Base-by-base conservation (phyloP, 75 land plant species). In the Isoetes taiwanensis region DNA sequence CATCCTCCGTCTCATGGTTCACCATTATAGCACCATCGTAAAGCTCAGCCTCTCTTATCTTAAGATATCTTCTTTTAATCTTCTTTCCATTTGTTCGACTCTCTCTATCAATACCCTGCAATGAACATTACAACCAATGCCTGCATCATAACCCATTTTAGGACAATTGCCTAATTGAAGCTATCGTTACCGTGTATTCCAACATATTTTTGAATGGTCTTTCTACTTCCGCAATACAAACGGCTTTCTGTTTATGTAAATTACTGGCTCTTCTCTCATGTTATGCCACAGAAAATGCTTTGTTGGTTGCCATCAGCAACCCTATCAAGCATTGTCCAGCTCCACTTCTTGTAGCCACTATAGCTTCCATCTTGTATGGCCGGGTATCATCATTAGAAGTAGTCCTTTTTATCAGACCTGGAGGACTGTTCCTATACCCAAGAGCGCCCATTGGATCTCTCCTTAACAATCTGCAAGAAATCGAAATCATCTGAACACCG, bases 401-500 rank as follows among this genome's bases (percentile, higher is more conserved):
- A 34, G 56, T 62, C 42, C 63, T 63, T 60, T 74, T 81, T 58
- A 64, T 75, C 31, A 75, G 14, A 32, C 78, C 80, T 46, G 79
- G 64, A 56, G 79, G 66, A 42, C 43, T 37, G 39, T 26, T 75
- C 25, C 76, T 64, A 73, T 81, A 91, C 21, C 85, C 85, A 28
- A 91, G 77, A 1, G 97, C 95, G 34, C 97, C 85, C 97, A 91
- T 91, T 55, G 97, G 95, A 64, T 91, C 85, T 59, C 97, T 74
- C 54, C 97, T 76, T 14, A 91, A 71, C 77, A 91, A 69, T 65
- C 97, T 91, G 64, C 24, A 53, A 72, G 14, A 9, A 33, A 6
- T 41, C 62, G 26, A 19, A 59, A 25, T n/a, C n/a, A n/a, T n/a
- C n/a, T n/a, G n/a, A n/a, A n/a, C n/a, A n/a, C n/a, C n/a, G n/a